phyloP scores from a whole-genome alignment of 345 rosid species.

The Rhodamnia rubescens region DNA sequence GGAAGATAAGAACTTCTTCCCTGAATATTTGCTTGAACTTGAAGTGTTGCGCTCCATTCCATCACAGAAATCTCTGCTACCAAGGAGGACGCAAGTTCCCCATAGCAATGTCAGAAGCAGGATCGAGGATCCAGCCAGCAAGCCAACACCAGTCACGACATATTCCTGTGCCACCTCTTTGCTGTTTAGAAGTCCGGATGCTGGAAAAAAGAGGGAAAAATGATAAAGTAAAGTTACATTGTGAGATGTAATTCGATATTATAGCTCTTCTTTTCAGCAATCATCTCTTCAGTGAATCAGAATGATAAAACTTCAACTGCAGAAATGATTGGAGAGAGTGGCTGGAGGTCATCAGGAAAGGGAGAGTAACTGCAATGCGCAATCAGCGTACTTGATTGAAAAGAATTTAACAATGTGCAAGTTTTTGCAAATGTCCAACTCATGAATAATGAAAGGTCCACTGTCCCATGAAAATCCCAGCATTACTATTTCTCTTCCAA shows the following conservation, averaged over 20 bases:
- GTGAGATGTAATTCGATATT: not conserved
- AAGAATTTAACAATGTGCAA: not conserved
- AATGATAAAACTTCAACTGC: not conserved
- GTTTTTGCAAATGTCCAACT: not conserved
- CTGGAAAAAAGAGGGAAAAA: constrained; percentile 3
- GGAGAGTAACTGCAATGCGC: not conserved
- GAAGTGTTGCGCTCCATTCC: not conserved
- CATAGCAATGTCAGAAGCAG: constrained; percentile 34
- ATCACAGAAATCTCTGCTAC: constrained; percentile 3
- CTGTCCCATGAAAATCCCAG: not conserved
- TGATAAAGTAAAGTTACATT: not conserved
- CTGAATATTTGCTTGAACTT: not conserved
- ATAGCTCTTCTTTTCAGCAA: not conserved
- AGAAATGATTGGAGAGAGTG: not conserved
- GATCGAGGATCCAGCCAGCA: constrained; percentile 37
- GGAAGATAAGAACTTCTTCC: not conserved
- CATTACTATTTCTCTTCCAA: not conserved
- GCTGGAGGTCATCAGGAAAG: not conserved
- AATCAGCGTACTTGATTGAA: not conserved
- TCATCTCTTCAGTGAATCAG: not conserved
- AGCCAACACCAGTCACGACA: constrained; percentile 30
- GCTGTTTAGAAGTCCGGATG: constrained; percentile 30
- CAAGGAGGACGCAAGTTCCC: constrained; percentile 33
- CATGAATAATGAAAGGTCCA: not conserved
- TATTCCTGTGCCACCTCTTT: constrained; percentile 27